A percentile compares a stretch with the other conserved stretches of the same genome.
Evolutionary conservation across 1,284 basidiomycete genomes (phyloP).

Genomic region (Leccinum idahoense): DNA sequence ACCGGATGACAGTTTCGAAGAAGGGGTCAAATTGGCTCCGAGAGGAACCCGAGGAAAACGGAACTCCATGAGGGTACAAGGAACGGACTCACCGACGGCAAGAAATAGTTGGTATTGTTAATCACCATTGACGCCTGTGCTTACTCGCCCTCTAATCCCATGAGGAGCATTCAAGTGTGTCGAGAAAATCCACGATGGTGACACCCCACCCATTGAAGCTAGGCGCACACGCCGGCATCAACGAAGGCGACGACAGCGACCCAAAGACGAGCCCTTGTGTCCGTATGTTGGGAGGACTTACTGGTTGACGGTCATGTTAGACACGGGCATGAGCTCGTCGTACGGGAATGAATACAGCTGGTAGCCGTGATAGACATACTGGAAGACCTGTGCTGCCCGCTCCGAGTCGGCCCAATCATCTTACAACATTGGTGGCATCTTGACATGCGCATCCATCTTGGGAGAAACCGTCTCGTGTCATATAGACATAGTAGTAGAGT

Average conservation of each 20-base stretch:
- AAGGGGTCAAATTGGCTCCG: too few relatives aligned
- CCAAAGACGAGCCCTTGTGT: background rate
- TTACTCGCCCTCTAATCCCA: slow-evolving; percentile 76
- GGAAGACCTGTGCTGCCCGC: slow-evolving; percentile 55
- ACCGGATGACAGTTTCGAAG: too few relatives aligned
- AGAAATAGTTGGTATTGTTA: slow-evolving; percentile 47
- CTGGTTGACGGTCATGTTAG: slow-evolving; percentile 45
- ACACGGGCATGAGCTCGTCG: slow-evolving; percentile 57
- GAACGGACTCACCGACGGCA: too few relatives aligned
- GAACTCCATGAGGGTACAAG: too few relatives aligned
- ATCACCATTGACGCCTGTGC: slow-evolving; percentile 58
- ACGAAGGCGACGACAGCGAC: too few relatives aligned
- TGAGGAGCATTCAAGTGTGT: slow-evolving; percentile 74
- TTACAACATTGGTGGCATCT: slow-evolving; percentile 17
- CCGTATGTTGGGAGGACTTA: slow-evolving; percentile 28
- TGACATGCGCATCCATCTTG: slow-evolving; percentile 10
- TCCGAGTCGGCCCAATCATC: slow-evolving; percentile 38
- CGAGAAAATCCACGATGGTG: slow-evolving; percentile 68
- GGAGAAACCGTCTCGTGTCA: slow-evolving; percentile 2
- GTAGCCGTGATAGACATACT: slow-evolving; percentile 61
- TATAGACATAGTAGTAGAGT: slow-evolving; percentile 18
- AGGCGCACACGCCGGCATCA: background rate
- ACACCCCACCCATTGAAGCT: slow-evolving; percentile 89
- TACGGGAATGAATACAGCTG: slow-evolving; percentile 48
- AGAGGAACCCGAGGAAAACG: too few relatives aligned